Percentiles rank a stretch among this genome's conserved stretches.
phyloP scores from a whole-genome alignment of 768 basidiomycete genomes.

The Termitomyces sp. region DNA sequence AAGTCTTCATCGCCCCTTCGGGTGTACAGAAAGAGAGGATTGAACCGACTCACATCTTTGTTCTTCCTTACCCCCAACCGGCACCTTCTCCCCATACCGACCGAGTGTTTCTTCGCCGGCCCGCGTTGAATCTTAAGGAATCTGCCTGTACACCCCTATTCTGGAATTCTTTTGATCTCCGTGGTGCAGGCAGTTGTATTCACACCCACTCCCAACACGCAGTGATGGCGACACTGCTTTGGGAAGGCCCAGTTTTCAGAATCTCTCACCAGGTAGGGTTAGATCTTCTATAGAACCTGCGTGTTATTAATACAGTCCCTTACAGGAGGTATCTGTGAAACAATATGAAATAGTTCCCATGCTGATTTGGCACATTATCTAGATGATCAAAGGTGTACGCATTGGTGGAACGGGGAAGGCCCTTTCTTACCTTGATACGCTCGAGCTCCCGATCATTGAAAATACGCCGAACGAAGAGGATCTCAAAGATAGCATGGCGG shows the following conservation, averaged over 20 bases:
- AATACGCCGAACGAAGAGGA: constrained; percentile 92
- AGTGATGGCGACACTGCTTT: constrained; percentile 84
- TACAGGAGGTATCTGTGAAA: constrained; percentile 39
- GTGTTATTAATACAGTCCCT: constrained; percentile 7
- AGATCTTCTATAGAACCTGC: not conserved
- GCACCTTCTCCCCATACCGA: constrained; percentile 61
- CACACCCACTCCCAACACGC: constrained; percentile 91
- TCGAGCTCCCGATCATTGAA: constrained; percentile 85
- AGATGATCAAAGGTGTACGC: constrained; percentile 94
- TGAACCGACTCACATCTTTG: constrained; percentile 80
- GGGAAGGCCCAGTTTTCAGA: constrained; percentile 65
- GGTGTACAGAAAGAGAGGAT: constrained; percentile 93
- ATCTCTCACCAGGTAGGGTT: constrained; percentile 77
- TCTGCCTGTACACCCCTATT: constrained; percentile 89
- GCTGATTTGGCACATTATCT: constrained; percentile 6
- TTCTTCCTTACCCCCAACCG: constrained; percentile 74
- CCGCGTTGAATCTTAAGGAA: constrained; percentile 70
- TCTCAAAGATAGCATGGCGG: constrained; percentile 84
- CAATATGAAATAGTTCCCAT: not conserved
- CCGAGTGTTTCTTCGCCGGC: constrained; percentile 76
- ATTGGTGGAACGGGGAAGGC: constrained; percentile 73
- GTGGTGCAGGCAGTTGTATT: constrained; percentile 82
- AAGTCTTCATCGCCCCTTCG: constrained; percentile 84
- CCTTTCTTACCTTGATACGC: constrained; percentile 80
- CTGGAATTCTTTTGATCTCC: constrained; percentile 86